Percentiles rank a stretch among this genome's conserved stretches.
Conservation (phyloP, 2,329 filamentous ascomycete genomes). For the Phyllosticta paracitricarpa region DNA sequence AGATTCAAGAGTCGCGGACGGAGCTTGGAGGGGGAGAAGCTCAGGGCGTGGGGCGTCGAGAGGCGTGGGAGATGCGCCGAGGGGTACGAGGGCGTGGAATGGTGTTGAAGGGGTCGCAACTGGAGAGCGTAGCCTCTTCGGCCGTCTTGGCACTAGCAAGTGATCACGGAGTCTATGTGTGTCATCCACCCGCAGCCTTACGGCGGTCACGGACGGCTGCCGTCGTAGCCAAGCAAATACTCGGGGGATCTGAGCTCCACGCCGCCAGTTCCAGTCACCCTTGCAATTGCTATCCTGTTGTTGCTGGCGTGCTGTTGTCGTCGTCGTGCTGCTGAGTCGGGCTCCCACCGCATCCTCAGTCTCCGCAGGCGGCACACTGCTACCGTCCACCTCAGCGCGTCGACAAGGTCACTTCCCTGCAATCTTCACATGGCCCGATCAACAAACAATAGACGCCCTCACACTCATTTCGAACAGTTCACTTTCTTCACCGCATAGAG, state of each 20-base stretch:
- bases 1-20: neutral
- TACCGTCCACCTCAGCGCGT: neutral
- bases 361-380: neutral
- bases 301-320: neutral
- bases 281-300: neutral
- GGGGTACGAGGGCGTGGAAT: neutral
- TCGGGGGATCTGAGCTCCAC: slow-evolving; percentile 8
- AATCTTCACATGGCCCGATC: neutral
- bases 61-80: slow-evolving; percentile 10
- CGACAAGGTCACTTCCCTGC: neutral
- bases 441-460: neutral
- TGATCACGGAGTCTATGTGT: neutral
- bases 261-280: neutral
- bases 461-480: neutral
- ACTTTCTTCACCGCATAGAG: neutral
- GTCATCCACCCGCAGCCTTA: slow-evolving; percentile 5
- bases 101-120: slow-evolving; percentile 11
- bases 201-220: slow-evolving; percentile 1
- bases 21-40: slow-evolving; percentile 7
- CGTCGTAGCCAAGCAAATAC: neutral
- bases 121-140: slow-evolving; percentile 6
- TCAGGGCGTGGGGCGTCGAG: slow-evolving; percentile 4
- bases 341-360: neutral
- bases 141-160: neutral
- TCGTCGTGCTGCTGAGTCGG: neutral